phyloP scores from a whole-genome alignment of 2,329 filamentous ascomycete species.

The Teratosphaeria destructans region DNA sequence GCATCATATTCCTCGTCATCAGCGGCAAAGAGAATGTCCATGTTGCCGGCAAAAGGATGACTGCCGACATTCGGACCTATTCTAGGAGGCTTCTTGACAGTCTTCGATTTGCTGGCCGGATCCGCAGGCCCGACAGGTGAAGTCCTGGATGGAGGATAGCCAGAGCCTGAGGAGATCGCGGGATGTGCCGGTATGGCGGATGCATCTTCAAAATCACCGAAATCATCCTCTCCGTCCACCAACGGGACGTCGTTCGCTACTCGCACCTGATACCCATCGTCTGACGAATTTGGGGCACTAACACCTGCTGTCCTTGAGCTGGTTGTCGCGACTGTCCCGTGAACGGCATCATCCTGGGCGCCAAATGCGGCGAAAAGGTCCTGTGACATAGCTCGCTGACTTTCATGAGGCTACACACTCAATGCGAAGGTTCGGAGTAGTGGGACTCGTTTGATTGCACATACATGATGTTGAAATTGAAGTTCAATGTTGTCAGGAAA shows the following conservation, averaged over 20 bases:
- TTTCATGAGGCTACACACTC: neutral
- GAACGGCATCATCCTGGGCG: conserved; percentile 4
- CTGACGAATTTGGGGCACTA: neutral
- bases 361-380: conserved; percentile 45
- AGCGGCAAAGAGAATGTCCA: conserved; percentile 24
- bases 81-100: neutral
- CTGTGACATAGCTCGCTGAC: conserved; percentile 35
- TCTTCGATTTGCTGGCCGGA: neutral
- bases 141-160: neutral
- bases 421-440: neutral
- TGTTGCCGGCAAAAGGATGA: conserved; percentile 24
- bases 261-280: neutral
- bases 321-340: conserved; percentile 1
- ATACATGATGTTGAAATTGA: no score
- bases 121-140: neutral
- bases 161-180: neutral
- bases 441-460: no score
- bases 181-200: conserved; percentile 3
- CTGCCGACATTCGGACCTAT: conserved; percentile 8
- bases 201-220: conserved; percentile 44
- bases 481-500: neutral
- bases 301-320: neutral
- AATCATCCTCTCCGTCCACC: conserved; percentile 38
- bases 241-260: neutral
- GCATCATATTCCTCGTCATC: conserved; percentile 26